Evolutionary conservation across 2,329 filamentous ascomycete species (phyloP).

Genomic region (Lachnellula cervina): DNA sequence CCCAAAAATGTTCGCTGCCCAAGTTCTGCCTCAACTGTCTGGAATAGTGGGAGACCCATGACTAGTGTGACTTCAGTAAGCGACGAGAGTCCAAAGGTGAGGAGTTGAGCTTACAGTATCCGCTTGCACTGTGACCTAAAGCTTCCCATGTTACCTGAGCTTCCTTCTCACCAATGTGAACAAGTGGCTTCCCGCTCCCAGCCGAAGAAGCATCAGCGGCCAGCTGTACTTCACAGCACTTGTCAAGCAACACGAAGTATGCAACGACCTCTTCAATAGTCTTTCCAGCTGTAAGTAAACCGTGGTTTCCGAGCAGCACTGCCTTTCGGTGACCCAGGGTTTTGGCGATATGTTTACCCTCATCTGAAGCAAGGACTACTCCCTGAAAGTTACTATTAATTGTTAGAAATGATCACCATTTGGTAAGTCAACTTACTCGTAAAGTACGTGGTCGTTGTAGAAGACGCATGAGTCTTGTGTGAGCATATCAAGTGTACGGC

Average conservation of each 20-base stretch:
- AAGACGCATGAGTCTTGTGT: conserved; percentile 51
- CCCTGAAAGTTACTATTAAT: conserved; percentile 40
- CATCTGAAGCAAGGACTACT: conserved; percentile 45
- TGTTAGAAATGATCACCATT: not conserved
- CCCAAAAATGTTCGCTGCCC: conserved; percentile 14
- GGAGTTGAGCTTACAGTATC: conserved; percentile 13
- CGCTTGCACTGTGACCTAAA: conserved; percentile 46
- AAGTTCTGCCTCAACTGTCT: conserved; percentile 16
- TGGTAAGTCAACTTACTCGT: conserved; percentile 30
- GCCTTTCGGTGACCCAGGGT: conserved; percentile 44
- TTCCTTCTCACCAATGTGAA: conserved; percentile 62
- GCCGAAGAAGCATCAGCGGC: conserved; percentile 52
- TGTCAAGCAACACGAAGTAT: conserved; percentile 47
- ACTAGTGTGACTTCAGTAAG: conserved; percentile 6
- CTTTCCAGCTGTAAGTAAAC: conserved; percentile 43
- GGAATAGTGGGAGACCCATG: conserved; percentile 15
- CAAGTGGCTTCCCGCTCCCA: conserved; percentile 55
- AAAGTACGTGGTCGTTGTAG: conserved; percentile 36
- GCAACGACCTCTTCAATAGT: conserved; percentile 46
- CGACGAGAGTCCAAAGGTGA: not conserved
- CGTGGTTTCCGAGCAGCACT: conserved; percentile 47
- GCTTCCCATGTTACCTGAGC: conserved; percentile 61
- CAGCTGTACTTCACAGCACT: conserved; percentile 42
- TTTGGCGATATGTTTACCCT: conserved; percentile 43
- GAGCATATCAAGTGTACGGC: conserved; percentile 51